Conservation (phyloP, 352 stramenopile genomes). For the Phytopythium montanum region DNA sequence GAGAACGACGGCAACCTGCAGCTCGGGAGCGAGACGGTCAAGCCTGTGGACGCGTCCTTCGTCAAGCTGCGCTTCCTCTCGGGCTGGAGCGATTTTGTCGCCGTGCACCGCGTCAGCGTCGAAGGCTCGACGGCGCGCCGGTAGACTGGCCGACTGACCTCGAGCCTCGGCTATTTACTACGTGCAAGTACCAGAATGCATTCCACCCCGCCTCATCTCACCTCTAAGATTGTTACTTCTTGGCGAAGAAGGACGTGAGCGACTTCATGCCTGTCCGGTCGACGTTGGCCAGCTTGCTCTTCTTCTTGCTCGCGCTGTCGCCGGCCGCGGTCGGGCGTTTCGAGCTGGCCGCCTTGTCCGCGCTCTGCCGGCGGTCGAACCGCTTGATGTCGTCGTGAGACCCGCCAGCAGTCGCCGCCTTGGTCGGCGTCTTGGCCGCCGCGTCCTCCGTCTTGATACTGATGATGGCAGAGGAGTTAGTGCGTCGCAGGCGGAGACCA, state of each 20-base stretch:
- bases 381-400: constrained; percentile 31
- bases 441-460: constrained; percentile 23
- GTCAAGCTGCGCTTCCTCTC: constrained; percentile 84
- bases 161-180: background rate
- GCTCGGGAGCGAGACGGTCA: constrained; percentile 71
- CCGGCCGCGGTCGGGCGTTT: constrained; percentile 37
- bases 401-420: constrained; percentile 12
- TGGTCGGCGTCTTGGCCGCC: constrained; percentile 10
- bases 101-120: constrained; percentile 73
- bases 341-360: constrained; percentile 14
- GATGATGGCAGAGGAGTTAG: constrained; percentile 5
- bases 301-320: constrained; percentile 51
- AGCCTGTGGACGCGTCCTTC: constrained; percentile 70
- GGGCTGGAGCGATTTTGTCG: constrained; percentile 78
- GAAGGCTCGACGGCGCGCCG: constrained; percentile 38
- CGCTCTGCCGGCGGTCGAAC: constrained; percentile 28
- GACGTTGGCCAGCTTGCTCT: constrained; percentile 77
- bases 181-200: background rate
- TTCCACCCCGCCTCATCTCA: background rate
- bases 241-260: constrained; percentile 78
- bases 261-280: constrained; percentile 81
- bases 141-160: background rate
- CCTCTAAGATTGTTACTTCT: constrained; percentile 40
- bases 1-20: constrained; percentile 84
- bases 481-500: background rate